Evolutionary conservation across 2,329 filamentous ascomycete genomes (phyloP).

Genomic region (Pestalotiopsis sp.): DNA sequence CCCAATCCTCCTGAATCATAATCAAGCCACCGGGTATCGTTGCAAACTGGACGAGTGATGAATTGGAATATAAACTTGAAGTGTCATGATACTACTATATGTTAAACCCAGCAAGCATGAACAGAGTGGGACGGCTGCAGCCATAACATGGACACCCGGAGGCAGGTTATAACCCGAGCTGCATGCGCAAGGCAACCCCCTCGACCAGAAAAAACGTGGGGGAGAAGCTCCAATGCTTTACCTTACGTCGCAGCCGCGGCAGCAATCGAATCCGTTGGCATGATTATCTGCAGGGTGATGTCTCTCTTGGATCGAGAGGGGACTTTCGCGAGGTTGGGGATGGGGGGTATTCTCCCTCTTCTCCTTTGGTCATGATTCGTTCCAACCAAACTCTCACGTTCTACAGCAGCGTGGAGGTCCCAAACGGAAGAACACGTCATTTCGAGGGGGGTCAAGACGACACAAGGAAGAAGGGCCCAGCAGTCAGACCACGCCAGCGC

Average conservation of each 20-base stretch:
- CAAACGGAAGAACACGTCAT: constrained; percentile 4
- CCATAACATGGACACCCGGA: neutral
- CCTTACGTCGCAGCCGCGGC: neutral
- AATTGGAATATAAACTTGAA: neutral
- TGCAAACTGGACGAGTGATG: neutral
- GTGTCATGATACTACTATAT: neutral
- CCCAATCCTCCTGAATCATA: too few relatives aligned
- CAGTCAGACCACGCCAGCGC: neutral
- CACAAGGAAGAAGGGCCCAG: neutral
- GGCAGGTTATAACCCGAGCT: constrained; percentile 9
- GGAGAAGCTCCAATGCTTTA: constrained; percentile 10
- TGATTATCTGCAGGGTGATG: constrained; percentile 23
- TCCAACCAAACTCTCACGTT: neutral
- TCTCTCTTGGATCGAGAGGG: constrained; percentile 17
- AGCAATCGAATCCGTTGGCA: neutral
- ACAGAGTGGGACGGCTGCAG: neutral
- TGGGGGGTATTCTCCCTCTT: neutral
- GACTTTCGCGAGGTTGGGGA: constrained; percentile 9
- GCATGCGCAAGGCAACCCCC: constrained; percentile 3
- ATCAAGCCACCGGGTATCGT: too few relatives aligned
- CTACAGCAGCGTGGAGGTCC: neutral
- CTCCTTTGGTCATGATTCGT: neutral
- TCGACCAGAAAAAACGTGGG: constrained; percentile 21
- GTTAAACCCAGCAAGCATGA: neutral
- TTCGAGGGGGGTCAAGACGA: neutral